Conservation (phyloP, 805 yeast genomes). For the Candida stauntonica region DNA sequence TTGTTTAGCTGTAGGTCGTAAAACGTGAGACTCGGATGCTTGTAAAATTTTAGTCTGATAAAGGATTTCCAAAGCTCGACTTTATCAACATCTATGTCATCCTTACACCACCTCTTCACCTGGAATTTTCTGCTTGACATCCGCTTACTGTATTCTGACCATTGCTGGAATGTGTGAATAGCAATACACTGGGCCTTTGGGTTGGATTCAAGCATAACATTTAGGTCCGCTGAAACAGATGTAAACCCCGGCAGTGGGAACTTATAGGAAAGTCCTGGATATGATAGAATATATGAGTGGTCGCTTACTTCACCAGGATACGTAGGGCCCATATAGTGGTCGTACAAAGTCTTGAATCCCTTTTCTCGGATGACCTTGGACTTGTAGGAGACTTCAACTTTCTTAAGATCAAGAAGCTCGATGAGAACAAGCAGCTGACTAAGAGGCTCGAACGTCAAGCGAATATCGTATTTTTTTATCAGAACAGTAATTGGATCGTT, state of each 20-base stretch:
- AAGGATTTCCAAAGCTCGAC: constrained; percentile 7
- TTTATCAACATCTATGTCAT: constrained; percentile 14
- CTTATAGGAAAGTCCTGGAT: constrained; percentile 56
- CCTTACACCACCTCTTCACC: not conserved
- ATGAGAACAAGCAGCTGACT: constrained; percentile 14
- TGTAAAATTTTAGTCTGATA: constrained; percentile 21
- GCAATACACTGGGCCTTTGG: constrained; percentile 11
- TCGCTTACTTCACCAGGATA: constrained; percentile 44
- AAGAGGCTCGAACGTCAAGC: constrained; percentile 8
- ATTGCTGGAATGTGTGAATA: constrained; percentile 20
- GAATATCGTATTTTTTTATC: constrained; percentile 6
- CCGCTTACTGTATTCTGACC: too few species aligned
- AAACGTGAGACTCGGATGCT: constrained; percentile 23
- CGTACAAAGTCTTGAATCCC: constrained; percentile 43
- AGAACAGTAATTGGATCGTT: not conserved
- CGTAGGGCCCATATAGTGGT: constrained; percentile 58
- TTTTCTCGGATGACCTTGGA: constrained; percentile 16
- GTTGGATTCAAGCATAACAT: constrained; percentile 9
- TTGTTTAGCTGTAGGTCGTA: constrained; percentile 33
- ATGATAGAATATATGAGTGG: constrained; percentile 35
- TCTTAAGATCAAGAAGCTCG: constrained; percentile 13
- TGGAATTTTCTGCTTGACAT: constrained; percentile 23
- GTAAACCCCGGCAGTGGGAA: too few species aligned
- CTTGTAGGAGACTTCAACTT: constrained; percentile 13
- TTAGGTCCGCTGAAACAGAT: too few species aligned